Evolutionary conservation across 2,329 filamentous ascomycete species (phyloP), one percentile per base, ranked within the genome.

Genomic region (Diaporthe amygdali): DNA sequence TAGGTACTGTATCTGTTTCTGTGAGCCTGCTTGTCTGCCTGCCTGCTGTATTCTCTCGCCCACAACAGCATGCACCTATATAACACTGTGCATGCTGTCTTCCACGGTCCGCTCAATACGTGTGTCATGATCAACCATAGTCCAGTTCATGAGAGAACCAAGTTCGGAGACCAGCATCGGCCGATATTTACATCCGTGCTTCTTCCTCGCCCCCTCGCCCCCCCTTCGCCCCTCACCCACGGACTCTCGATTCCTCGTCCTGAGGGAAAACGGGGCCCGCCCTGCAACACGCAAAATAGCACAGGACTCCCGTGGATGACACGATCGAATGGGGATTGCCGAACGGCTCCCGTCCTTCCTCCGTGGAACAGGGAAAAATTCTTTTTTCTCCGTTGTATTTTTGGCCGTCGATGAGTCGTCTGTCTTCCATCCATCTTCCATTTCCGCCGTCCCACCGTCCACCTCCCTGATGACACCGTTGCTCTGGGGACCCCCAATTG

Each of bases 371-470:
- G 41, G n/a, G n/a, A n/a, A 30, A 37, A 47, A 63, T 30, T 47
- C 41, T 34, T 30, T 46, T 49, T 63, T 52, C 30, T 49, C 59
- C 59, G 59, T 49, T 25, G 44, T 49, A 49, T 64, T 64, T 64
- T 64, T 64, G 59, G 59, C 59, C 12, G 44, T 64, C 59, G 59
- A 49, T 22, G 59, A 64, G 59, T 49, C 59, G 59, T 37, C 44
- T 32, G 37, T 49, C 44, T 30, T n/a, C 41, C 20, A 15, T 32
- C 44, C 46, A 49, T 49, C 44, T 30, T n/a, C 41, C 20, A 15
- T 32, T 2, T 22, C 39, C 39, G 22, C 46, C 10, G 56, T 32
- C 27, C 27, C 20, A 9, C 41, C 25, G 25, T 22, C 39, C 39
- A 20, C 20, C 59, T 56, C 30, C 59, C 14, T 25, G 59, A 49